Percentiles rank a stretch among this genome's conserved stretches.
phyloP scores from a whole-genome alignment of 805 yeast species.

The Metschnikowia gruessii region DNA sequence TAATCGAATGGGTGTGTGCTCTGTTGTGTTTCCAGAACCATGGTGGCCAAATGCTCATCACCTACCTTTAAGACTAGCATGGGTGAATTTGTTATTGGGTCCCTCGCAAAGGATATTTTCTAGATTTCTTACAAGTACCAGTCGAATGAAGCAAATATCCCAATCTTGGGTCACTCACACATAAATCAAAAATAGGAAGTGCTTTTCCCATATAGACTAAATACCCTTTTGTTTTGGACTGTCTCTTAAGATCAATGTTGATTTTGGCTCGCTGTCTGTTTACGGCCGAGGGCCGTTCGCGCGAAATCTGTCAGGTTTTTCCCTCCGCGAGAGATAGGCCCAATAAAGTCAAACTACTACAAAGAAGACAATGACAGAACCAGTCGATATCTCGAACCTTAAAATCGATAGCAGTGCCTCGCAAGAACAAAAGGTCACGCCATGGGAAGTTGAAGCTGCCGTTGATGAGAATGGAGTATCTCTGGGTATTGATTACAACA shows the following conservation, averaged over 20 bases:
- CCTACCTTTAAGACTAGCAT: neutral
- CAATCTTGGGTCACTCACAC: no score
- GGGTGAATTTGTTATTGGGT: no score
- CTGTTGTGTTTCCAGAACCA: no score
- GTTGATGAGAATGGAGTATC: constrained; percentile 83
- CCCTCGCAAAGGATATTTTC: no score
- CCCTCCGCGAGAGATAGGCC: neutral
- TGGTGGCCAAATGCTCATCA: neutral
- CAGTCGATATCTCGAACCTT: constrained; percentile 18
- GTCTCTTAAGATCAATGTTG: no score
- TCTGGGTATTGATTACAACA: constrained; percentile 90
- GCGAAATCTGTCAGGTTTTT: constrained; percentile 3
- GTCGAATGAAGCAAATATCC: no score
- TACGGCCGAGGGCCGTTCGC: neutral
- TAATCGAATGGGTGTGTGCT: no score
- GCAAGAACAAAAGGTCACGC: constrained; percentile 56
- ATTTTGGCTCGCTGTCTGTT: no score
- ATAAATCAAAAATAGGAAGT: no score
- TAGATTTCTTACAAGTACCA: no score
- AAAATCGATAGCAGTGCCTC: constrained; percentile 14
- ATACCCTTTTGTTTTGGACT: no score
- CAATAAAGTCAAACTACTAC: neutral
- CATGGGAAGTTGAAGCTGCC: constrained; percentile 99
- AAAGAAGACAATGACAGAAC: constrained; percentile 14
- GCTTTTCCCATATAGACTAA: no score